Percentiles rank a stretch among this genome's conserved stretches.
Conservation (phyloP, 345 rosid species). For the Conringia planisiliqua region DNA sequence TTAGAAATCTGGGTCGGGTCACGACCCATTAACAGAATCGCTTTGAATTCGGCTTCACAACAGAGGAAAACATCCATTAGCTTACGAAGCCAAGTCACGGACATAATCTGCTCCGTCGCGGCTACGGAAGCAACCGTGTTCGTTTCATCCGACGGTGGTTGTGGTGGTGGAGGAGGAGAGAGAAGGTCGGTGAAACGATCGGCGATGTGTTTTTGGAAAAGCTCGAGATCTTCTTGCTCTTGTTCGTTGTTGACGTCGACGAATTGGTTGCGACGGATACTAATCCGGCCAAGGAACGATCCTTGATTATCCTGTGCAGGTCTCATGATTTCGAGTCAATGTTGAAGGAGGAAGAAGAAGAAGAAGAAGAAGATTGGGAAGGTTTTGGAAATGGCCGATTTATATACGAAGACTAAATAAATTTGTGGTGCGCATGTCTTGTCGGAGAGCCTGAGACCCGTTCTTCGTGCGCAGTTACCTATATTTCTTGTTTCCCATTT, state of each 20-base stretch:
- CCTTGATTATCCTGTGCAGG: slow-evolving; percentile 73
- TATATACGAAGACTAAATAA: slow-evolving; percentile 18
- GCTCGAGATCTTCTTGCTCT: slow-evolving; percentile 89
- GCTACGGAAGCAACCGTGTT: slow-evolving; percentile 7
- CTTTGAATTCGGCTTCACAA: slow-evolving; percentile 97
- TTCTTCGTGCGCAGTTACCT: slow-evolving; percentile 26
- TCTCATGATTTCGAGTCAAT: slow-evolving; percentile 37
- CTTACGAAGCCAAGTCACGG: slow-evolving; percentile 77
- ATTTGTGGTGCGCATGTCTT: slow-evolving; percentile 36
- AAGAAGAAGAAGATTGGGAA: slow-evolving; percentile 15
- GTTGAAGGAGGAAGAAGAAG: neutral
- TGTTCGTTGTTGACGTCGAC: slow-evolving; percentile 68
- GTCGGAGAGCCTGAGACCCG: slow-evolving; percentile 35
- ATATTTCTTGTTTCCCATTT: neutral
- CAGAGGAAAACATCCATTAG: slow-evolving; percentile 88
- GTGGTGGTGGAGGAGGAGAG: slow-evolving; percentile 35
- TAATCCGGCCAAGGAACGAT: slow-evolving; percentile 81
- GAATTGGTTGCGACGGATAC: slow-evolving; percentile 83
- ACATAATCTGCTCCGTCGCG: slow-evolving; percentile 48
- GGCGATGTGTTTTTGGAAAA: slow-evolving; percentile 73
- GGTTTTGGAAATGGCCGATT: neutral
- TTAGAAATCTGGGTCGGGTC: slow-evolving; percentile 67
- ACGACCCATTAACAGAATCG: slow-evolving; percentile 62
- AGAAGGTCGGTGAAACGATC: slow-evolving; percentile 72
- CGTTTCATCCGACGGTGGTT: slow-evolving; percentile 23